Evolutionary conservation across 2,329 filamentous ascomycete species (phyloP), one percentile per base, ranked within the genome.

Genomic region (Teratosphaeria gauchensis): DNA sequence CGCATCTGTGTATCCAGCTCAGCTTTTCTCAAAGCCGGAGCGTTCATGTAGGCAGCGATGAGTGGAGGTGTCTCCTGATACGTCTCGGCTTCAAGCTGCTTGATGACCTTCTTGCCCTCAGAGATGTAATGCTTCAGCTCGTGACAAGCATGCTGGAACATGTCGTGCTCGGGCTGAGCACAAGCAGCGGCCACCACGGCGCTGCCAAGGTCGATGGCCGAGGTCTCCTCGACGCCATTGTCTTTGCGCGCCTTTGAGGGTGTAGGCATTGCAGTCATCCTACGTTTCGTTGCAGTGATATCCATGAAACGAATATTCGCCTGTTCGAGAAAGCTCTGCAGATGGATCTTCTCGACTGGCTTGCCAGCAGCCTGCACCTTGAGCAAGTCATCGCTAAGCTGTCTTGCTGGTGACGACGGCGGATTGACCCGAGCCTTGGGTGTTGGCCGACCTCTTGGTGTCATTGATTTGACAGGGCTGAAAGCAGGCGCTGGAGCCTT

Each of bases 291-390:
- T 0, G 92, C 96, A n/a, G 88, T 96, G 55, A 99, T 80, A 71
- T 99, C 94, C 89, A 99, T 96, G 76, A 99, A 99, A 57, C 92
- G 89, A 68, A 99, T 96, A 60, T 90, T 95, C 2, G 92, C 96
- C 84, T 96, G 86, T 62, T 95, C 90, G 52, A 99, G 77, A 74
- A 99, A 99, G 56, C 96, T 89, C 66, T 96, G 90, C 2, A 99
- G 79, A 53, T 92, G 88, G 1, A 73, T 66, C 28, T 73, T 71
- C 54, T 72, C 65, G 38, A 61, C 59, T 14, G 63, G 57, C 28
- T 63, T 52, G 7, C 57, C 57, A 30, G 54, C 56, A 19, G 61
- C 54, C 46, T 63, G 54, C 8, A 67, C 51, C 9, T 59, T 57
- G 21, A 63, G 59, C 7, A 71, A 42, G 32, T 72, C 69, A 46